phyloP scores from a whole-genome alignment of 1,139 yeast genomes.

The Candida sojae region DNA sequence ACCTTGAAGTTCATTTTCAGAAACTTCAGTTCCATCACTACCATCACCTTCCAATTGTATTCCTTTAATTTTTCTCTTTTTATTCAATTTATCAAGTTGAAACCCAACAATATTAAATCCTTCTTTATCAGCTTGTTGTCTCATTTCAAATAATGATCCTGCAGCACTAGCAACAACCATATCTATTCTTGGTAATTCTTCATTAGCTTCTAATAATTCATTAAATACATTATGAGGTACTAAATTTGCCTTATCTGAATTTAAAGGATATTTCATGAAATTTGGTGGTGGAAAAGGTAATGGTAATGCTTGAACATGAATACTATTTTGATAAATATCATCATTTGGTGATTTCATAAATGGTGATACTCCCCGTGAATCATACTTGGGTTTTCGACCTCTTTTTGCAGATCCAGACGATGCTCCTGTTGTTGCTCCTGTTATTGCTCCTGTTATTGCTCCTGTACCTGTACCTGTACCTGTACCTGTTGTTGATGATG shows the following conservation, averaged over 20 bases:
- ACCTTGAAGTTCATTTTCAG: not conserved
- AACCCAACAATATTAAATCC: conserved; percentile 26
- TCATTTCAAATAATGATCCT: conserved; percentile 43
- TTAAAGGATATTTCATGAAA: conserved; percentile 50
- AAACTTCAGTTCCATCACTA: not conserved
- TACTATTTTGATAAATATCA: not conserved
- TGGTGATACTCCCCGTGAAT: not conserved
- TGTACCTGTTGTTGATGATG: not conserved
- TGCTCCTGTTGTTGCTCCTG: conserved; percentile 1
- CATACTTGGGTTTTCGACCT: conserved; percentile 8
- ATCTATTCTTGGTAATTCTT: conserved; percentile 40
- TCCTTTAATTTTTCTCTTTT: not conserved
- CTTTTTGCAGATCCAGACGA: conserved; percentile 1
- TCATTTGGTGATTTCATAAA: conserved; percentile 4
- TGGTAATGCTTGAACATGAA: conserved; percentile 38
- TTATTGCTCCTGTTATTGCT: conserved; percentile 11
- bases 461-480: too few relatives aligned
- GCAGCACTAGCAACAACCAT: conserved; percentile 55
- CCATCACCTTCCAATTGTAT: not conserved
- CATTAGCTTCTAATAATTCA: conserved; percentile 39
- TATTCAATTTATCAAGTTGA: conserved; percentile 5
- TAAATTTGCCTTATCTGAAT: conserved; percentile 37
- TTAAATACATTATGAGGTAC: conserved; percentile 41
- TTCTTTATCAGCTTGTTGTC: conserved; percentile 35
- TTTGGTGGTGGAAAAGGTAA: conserved; percentile 51